phyloP scores from a whole-genome alignment of 1,139 yeast species.

The Taphrina confusa region DNA sequence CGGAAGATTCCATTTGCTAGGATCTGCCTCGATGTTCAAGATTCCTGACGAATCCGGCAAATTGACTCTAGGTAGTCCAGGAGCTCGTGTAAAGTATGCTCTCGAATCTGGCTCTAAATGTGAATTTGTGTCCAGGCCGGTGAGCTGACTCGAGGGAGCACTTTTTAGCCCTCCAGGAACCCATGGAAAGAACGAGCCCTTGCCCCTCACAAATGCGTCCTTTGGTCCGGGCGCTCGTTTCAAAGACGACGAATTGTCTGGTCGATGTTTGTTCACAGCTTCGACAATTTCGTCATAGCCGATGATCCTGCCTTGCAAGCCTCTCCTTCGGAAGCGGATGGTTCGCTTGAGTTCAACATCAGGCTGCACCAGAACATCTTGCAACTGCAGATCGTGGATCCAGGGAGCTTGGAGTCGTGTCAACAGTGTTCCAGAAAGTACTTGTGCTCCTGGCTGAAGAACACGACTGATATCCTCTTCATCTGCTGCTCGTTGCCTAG shows the following conservation, averaged over 20 bases:
- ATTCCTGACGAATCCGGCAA: background rate
- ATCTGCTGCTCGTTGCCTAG: too few relatives aligned
- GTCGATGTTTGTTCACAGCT: constrained; percentile 7
- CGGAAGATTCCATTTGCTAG: constrained; percentile 33
- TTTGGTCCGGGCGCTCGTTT: constrained; percentile 67
- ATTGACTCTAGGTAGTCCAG: constrained; percentile 6
- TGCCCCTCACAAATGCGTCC: constrained; percentile 65
- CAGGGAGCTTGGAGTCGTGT: constrained; percentile 14
- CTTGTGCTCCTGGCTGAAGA: too few relatives aligned
- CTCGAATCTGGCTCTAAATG: background rate
- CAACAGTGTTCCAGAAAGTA: too few relatives aligned
- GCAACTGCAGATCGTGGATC: constrained; percentile 4
- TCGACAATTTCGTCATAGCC: constrained; percentile 58
- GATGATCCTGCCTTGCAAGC: constrained; percentile 68
- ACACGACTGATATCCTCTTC: too few relatives aligned
- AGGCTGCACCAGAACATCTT: background rate
- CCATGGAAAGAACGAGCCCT: constrained; percentile 78
- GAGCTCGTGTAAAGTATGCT: constrained; percentile 3
- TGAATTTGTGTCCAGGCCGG: background rate
- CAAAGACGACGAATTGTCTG: constrained; percentile 32
- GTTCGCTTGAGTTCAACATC: constrained; percentile 39
- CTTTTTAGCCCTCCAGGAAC: constrained; percentile 77
- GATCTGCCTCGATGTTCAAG: constrained; percentile 19
- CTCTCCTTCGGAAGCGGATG: constrained; percentile 54
- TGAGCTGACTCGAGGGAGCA: background rate